Conservation (phyloP, 2,329 filamentous ascomycete species). For the Alternaria tenuissima region DNA sequence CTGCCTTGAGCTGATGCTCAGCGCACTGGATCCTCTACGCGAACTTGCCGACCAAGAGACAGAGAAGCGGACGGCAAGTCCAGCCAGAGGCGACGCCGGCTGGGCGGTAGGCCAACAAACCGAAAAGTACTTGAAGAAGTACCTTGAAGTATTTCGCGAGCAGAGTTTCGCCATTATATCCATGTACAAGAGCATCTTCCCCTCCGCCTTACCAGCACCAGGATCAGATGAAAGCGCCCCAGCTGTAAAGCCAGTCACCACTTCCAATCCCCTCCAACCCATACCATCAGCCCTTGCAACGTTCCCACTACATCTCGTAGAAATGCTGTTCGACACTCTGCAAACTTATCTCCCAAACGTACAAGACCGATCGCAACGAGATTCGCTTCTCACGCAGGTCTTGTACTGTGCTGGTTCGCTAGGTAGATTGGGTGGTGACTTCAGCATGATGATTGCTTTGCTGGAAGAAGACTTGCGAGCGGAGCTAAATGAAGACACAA, state of each 20-base stretch:
- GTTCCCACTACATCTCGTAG: constrained; percentile 84
- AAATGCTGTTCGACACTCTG: constrained; percentile 80
- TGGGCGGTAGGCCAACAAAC: constrained; percentile 87
- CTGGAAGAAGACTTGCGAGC: constrained; percentile 56
- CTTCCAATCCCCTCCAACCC: constrained; percentile 55
- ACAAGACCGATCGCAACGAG: constrained; percentile 78
- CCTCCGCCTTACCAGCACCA: constrained; percentile 61
- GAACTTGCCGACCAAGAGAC: constrained; percentile 91
- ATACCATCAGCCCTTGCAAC: constrained; percentile 81
- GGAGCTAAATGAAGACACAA: constrained; percentile 49
- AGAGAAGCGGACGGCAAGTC: constrained; percentile 50
- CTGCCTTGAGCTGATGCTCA: constrained; percentile 79
- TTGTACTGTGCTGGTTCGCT: constrained; percentile 92
- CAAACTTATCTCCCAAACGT: constrained; percentile 81
- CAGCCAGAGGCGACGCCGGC: constrained; percentile 52
- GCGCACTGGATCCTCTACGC: constrained; percentile 82
- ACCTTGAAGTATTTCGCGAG: constrained; percentile 96
- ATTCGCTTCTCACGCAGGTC: constrained; percentile 90
- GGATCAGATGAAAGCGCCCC: constrained; percentile 39
- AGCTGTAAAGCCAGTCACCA: constrained; percentile 30
- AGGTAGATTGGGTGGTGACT: constrained; percentile 89
- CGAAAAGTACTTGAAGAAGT: constrained; percentile 91
- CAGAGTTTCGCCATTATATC: constrained; percentile 96
- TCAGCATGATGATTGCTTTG: constrained; percentile 82
- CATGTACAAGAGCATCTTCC: constrained; percentile 91